A percentile compares a stretch with the other conserved stretches of the same genome.
Conservation (phyloP, 2,329 filamentous ascomycete genomes). For the Macrophomina phaseolina region DNA sequence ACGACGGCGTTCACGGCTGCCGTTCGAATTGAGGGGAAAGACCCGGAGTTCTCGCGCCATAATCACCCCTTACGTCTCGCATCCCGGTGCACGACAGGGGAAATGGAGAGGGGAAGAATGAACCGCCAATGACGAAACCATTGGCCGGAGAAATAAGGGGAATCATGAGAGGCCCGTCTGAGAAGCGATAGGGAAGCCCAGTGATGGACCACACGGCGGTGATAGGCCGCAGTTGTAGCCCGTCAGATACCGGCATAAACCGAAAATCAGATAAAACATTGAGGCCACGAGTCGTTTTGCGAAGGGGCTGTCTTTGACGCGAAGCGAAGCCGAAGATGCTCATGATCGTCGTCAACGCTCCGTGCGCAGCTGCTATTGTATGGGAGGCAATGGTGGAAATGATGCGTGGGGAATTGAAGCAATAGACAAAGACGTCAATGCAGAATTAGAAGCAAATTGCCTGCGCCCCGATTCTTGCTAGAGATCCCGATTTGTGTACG, state of each 20-base stretch:
- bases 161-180: neutral
- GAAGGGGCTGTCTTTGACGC: neutral
- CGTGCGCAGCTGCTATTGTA: neutral
- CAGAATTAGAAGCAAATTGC: neutral
- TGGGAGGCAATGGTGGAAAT: neutral
- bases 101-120: neutral
- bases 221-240: conserved; percentile 3
- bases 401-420: neutral
- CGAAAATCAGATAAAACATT: conserved; percentile 18
- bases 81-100: conserved; percentile 10
- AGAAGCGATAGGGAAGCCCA: neutral
- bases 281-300: conserved; percentile 18
- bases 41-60: neutral
- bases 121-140: neutral
- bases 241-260: conserved; percentile 1
- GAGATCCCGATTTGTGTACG: neutral
- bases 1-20: conserved; percentile 5
- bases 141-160: conserved; percentile 8
- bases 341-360: neutral
- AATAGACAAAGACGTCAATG: neutral
- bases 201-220: neutral
- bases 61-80: conserved; percentile 7
- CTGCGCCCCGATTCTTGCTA: neutral
- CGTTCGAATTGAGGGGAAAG: neutral
- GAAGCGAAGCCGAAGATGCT: conserved; percentile 4